Base-by-base conservation (phyloP, 768 basidiomycete species). In the Russula sp. region DNA sequence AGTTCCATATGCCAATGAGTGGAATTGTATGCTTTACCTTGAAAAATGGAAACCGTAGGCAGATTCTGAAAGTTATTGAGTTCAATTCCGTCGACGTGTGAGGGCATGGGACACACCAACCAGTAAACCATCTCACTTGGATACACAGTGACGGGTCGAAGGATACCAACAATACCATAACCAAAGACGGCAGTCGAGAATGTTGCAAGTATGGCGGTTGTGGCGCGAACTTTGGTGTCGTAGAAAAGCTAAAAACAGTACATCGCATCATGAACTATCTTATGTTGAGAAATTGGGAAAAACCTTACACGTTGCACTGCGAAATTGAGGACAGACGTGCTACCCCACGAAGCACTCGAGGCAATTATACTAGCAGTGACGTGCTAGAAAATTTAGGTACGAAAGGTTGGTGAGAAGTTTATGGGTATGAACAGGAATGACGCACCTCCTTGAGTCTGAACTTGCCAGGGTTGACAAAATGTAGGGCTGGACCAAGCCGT, bases 101-200 rank as follows among this genome's bases (percentile, higher is more conserved):
- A 61, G 18, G 26, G 16, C 7, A 46, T 34, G 36, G 3, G 24
- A 75, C 80, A 64, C 69, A 83, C 83, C 49, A 64, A 59, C 83
- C 83, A 84, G 66, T 84, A 85, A 20, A 86, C 83, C 83, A 83
- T 83, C 70, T 84, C 83, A n/a, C 81, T 80, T 0, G 83, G 83
- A 69, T 85, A 84, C 8, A 85, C 83, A 0, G 81, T 83, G 24
- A 86, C 74, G 2, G 84, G 83, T 3, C 84, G 80, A 11, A 85
- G 73, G 4, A 87, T 68, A 3, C 86, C 85, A 6, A 84, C 83
- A 7, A 87, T 72, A 3, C 84, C 84, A 66, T 85, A 86, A 80
- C 83, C 84, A 72, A 87, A 86, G 70, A 83, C 83, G 5, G 82
- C 83, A 0, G 84, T 84, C 2, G 84, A 86, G 72, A 86, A 86